Evolutionary conservation across 2,329 filamentous ascomycete species (phyloP), one percentile per base, ranked within the genome.

Genomic region (Dryadomyces sulphureus): DNA sequence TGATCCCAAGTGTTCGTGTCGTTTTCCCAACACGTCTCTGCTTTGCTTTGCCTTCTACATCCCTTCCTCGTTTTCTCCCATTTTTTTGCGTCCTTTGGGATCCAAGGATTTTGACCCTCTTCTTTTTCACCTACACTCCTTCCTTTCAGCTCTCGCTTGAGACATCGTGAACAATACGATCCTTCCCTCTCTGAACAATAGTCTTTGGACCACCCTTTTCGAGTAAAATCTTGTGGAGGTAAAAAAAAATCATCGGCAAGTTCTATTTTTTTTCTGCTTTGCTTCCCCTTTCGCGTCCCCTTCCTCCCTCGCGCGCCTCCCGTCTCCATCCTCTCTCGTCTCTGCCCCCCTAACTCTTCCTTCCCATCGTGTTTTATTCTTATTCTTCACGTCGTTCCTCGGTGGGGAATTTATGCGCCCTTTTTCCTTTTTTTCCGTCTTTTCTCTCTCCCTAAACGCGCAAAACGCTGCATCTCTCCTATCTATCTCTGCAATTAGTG

Each of bases 311-410:
- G 7, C 22, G 17, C 36, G 11, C 36, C 5, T 1, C 82, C 75
- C 57, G 25, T 46, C 30, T 27, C 19, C 38, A 25, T 41, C 24
- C 16, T 14, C n/a, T 1, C 82, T 75, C 57, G 32, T 41, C 38
- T 36, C 35, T 19, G 8, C 3, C 21, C 34, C 2, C 34, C 25
- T 45, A 17, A 9, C 7, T n/a, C 19, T n/a, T 42, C 3, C 4
- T 19, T 7, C 12, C 22, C 16, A 11, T 12, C 21, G 14, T 12
- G 30, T 7, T 38, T 24, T 45, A 32, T 32, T 32, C n/a, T n/a
- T 19, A 39, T 34, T 39, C 24, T 45, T 19, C 11, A 16, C n/a
- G n/a, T n/a, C n/a, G n/a, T n/a, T n/a, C n/a, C n/a, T n/a, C n/a
- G n/a, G n/a, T n/a, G n/a, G n/a, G n/a, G n/a, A n/a, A n/a, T n/a